Conservation (phyloP, 352 stramenopile genomes). For the Globisporangium megalacanthum region DNA sequence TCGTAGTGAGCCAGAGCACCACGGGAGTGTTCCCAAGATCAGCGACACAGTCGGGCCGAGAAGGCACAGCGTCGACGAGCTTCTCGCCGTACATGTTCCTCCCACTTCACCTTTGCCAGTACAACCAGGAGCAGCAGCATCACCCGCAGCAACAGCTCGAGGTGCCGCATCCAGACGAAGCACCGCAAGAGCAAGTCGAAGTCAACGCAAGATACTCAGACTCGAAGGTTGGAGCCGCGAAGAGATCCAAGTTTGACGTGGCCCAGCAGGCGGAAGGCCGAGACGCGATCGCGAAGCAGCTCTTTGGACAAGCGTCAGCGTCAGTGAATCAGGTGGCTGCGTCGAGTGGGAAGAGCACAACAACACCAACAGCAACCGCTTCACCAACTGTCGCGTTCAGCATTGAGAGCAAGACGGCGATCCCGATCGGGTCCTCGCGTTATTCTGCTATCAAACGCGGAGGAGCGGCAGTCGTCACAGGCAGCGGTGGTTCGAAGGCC, state of each 20-base stretch:
- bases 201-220: not conserved
- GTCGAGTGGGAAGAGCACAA: not conserved
- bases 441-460: conserved; percentile 6
- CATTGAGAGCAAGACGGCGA: not conserved
- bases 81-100: conserved; percentile 13
- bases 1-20: not conserved
- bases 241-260: not conserved
- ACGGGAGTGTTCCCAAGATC: not conserved
- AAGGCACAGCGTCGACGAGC: not conserved
- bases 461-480: conserved; percentile 5
- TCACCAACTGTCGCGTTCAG: not conserved
- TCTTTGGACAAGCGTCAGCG: not conserved
- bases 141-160: not conserved
- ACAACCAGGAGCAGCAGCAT: not conserved
- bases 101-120: not conserved
- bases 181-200: not conserved
- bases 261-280: not conserved
- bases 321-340: not conserved
- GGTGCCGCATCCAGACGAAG: too few relatives aligned
- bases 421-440: not conserved
- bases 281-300: conserved; percentile 1
- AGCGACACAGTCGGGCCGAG: not conserved
- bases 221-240: not conserved
- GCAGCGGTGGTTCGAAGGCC: not conserved
- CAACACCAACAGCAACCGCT: not conserved